These are phyloP conservation scores for Phytophthora quininea DNA, from an alignment of 352 stramenopile genomes.

Conservation along the genomic window DNA sequence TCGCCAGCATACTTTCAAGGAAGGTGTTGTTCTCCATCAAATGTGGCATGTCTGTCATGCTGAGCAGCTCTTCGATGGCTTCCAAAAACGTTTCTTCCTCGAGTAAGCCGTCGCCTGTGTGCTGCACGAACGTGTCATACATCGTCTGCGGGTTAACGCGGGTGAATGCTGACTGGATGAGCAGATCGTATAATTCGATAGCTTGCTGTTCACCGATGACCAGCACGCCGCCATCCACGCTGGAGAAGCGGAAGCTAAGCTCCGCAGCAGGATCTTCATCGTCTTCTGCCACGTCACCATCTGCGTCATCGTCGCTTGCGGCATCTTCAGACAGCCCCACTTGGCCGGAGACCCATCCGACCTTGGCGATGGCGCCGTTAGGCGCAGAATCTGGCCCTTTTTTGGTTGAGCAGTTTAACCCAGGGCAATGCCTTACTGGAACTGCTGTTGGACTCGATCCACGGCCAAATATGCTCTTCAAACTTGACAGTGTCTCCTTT, in stretches of 20 bases:
- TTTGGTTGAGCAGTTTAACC: slow-evolving; percentile 72
- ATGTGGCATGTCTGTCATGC: slow-evolving; percentile 73
- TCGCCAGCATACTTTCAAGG: slow-evolving; percentile 73
- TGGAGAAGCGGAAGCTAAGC: slow-evolving; percentile 75
- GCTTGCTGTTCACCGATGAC: slow-evolving; percentile 68
- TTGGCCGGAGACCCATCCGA: slow-evolving; percentile 27
- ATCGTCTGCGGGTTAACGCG: slow-evolving; percentile 73
- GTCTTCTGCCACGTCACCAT: slow-evolving; percentile 32
- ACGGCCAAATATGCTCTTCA: slow-evolving; percentile 60
- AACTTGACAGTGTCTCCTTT: slow-evolving; percentile 45
- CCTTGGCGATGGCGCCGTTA: slow-evolving; percentile 30
- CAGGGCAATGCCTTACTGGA: slow-evolving; percentile 55
- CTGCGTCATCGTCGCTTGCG: slow-evolving; percentile 17
- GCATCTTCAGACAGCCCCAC: slow-evolving; percentile 26
- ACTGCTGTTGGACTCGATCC: slow-evolving; percentile 61
- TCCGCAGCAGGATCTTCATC: slow-evolving; percentile 18
- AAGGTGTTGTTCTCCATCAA: slow-evolving; percentile 83
- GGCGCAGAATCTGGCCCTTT: slow-evolving; percentile 60
- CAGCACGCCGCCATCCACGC: slow-evolving; percentile 62
- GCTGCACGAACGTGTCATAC: slow-evolving; percentile 88
- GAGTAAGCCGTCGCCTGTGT: slow-evolving; percentile 80
- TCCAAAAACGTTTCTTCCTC: slow-evolving; percentile 88
- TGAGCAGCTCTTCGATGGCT: slow-evolving; percentile 78
- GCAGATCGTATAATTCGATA: slow-evolving; percentile 61
- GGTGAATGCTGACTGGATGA: slow-evolving; percentile 74